Conservation (phyloP, 225 moss, liverwort and hornwort species). For the Bryum argenteum region DNA sequence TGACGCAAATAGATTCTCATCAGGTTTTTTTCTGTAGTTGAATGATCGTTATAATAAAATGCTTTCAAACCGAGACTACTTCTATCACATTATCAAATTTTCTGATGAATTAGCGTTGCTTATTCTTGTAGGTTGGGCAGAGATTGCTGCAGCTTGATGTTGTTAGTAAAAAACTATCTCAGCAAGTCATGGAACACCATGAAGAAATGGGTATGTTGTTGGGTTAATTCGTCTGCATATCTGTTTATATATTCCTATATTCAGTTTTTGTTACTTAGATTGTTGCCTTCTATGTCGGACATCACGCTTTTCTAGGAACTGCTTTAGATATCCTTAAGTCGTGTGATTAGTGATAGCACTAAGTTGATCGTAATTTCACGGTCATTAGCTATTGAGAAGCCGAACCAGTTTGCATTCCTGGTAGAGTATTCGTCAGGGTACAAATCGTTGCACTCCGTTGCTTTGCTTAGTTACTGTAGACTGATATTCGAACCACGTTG, state of each 20-base stretch:
- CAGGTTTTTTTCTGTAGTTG: too few species aligned
- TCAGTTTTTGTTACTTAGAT: background rate
- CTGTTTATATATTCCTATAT: background rate
- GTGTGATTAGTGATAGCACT: background rate
- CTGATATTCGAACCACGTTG: background rate
- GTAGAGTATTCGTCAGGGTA: background rate
- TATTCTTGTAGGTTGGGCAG: conserved; percentile 67
- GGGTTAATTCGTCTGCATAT: background rate
- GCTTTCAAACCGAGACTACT: background rate
- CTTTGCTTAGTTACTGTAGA: background rate
- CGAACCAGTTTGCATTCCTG: background rate
- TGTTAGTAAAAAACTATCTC: conserved; percentile 82
- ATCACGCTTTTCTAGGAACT: background rate
- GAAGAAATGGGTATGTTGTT: conserved; percentile 89
- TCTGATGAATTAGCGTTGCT: background rate
- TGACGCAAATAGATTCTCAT: too few species aligned
- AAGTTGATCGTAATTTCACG: background rate
- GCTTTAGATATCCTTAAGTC: background rate
- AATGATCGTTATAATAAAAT: background rate
- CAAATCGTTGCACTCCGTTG: background rate
- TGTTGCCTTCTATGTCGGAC: background rate
- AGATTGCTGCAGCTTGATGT: conserved; percentile 87
- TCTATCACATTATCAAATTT: background rate
- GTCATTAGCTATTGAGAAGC: background rate
- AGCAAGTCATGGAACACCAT: conserved; percentile 95